Conservation (phyloP, 2,329 filamentous ascomycete species). For the Fusarium incarnatum region DNA sequence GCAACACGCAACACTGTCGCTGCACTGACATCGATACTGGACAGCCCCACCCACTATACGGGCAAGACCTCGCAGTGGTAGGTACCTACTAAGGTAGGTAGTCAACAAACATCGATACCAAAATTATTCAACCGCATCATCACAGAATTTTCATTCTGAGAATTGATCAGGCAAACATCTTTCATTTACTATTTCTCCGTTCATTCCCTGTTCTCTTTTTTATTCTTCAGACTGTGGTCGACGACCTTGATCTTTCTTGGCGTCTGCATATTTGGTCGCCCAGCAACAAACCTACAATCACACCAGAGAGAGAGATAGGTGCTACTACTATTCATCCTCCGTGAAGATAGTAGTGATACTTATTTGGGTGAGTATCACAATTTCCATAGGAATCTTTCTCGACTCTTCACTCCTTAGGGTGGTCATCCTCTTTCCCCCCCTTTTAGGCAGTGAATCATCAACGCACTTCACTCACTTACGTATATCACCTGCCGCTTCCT, state of each 20-base stretch:
- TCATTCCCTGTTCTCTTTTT: too few species aligned
- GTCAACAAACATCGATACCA: slow-evolving; percentile 21
- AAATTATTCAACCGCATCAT: neutral
- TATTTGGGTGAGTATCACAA: neutral
- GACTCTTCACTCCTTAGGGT: neutral
- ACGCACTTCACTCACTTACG: neutral
- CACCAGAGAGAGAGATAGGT: neutral
- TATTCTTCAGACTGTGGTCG: neutral
- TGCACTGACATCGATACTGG: neutral
- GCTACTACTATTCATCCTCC: neutral
- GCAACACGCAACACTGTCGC: neutral
- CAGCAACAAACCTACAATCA: slow-evolving; percentile 30
- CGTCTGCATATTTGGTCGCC: slow-evolving; percentile 25
- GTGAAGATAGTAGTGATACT: slow-evolving; percentile 11
- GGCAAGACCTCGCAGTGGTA: neutral
- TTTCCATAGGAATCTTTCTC: neutral
- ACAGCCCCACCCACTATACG: neutral
- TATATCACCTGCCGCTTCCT: slow-evolving; percentile 4
- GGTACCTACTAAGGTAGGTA: neutral
- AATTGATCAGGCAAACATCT: neutral
- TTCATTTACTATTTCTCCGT: neutral
- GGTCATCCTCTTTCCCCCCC: neutral
- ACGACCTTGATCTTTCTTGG: neutral
- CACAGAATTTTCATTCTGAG: neutral
- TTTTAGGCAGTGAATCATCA: slow-evolving; percentile 24